Percentiles rank a stretch among this genome's conserved stretches.
Evolutionary conservation across 805 yeast genomes (phyloP).

Genomic region (Kodamaea hsintzibuensis): DNA sequence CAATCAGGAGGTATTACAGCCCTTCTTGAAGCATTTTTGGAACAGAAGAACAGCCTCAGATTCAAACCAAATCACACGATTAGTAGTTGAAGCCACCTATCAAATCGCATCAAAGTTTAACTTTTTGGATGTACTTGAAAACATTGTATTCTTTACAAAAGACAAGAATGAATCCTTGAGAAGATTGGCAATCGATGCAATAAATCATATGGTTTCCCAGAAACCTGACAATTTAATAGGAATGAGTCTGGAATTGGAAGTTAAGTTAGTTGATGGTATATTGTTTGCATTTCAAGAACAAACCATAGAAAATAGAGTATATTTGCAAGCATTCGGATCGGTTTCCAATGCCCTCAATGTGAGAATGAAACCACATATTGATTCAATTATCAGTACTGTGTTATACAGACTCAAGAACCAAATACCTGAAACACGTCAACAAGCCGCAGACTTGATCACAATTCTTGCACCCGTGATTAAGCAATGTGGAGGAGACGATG

Average conservation of each 20-base stretch:
- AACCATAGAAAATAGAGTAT: conserved; percentile 51
- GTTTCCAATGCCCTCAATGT: conserved; percentile 61
- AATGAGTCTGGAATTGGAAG: conserved; percentile 61
- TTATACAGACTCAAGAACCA: conserved; percentile 74
- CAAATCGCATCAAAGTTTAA: conserved; percentile 70
- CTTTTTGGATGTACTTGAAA: conserved; percentile 56
- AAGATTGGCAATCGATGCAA: conserved; percentile 73
- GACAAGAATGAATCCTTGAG: conserved; percentile 84
- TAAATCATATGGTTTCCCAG: conserved; percentile 53
- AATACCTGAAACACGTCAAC: conserved; percentile 71
- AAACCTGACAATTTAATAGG: conserved; percentile 44
- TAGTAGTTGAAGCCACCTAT: conserved; percentile 73
- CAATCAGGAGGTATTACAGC: conserved; percentile 52
- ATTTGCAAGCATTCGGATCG: conserved; percentile 64
- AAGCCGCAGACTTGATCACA: conserved; percentile 76
- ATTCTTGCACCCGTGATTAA: conserved; percentile 66
- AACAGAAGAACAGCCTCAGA: conserved; percentile 77
- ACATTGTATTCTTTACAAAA: conserved; percentile 58
- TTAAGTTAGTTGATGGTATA: conserved; percentile 75
- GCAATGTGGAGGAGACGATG: conserved; percentile 53
- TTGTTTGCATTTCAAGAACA: conserved; percentile 82
- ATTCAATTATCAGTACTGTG: conserved; percentile 69
- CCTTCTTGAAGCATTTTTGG: conserved; percentile 78
- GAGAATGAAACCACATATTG: conserved; percentile 68
- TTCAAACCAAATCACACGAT: conserved; percentile 46